Percentiles rank a stretch among this genome's conserved stretches.
Conservation (phyloP, 1,139 yeast species). For the Pichia sp. region DNA sequence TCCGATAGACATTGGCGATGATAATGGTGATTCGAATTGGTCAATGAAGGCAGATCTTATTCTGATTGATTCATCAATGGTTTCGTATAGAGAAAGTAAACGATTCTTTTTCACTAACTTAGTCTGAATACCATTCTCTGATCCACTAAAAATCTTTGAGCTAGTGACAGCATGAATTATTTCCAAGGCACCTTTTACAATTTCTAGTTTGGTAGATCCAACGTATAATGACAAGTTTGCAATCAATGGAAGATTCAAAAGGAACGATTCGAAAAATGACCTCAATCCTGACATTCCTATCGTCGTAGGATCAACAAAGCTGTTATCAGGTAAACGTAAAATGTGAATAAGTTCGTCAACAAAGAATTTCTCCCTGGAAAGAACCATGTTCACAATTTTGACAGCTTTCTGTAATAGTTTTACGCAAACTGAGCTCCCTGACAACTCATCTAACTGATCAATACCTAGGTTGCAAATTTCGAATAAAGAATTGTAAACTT, state of each 20-base stretch:
- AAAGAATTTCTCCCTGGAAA: constrained; percentile 50
- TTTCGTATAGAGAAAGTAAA: constrained; percentile 66
- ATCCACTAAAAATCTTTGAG: constrained; percentile 46
- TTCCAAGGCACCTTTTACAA: constrained; percentile 52
- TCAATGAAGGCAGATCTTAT: constrained; percentile 70
- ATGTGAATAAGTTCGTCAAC: constrained; percentile 47
- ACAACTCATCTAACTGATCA: constrained; percentile 46
- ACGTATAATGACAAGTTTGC: constrained; percentile 69
- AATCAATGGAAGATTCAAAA: constrained; percentile 62
- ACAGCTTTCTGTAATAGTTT: constrained; percentile 37
- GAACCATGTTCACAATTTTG: constrained; percentile 43
- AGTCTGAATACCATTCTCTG: constrained; percentile 24
- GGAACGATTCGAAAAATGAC: constrained; percentile 65
- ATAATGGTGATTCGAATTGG: constrained; percentile 53
- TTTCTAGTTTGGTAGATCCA: constrained; percentile 46
- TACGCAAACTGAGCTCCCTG: constrained; percentile 33
- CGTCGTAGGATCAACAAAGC: constrained; percentile 43
- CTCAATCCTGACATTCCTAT: constrained; percentile 52
- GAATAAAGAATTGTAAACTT: constrained; percentile 53
- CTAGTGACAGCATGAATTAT: constrained; percentile 41
- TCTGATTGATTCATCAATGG: constrained; percentile 66
- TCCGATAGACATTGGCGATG: constrained; percentile 35
- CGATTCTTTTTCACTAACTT: constrained; percentile 52
- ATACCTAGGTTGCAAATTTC: constrained; percentile 51
- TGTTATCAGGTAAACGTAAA: constrained; percentile 33